phyloP scores from a whole-genome alignment of 306 rosid species.

The Castanospermum australe region DNA sequence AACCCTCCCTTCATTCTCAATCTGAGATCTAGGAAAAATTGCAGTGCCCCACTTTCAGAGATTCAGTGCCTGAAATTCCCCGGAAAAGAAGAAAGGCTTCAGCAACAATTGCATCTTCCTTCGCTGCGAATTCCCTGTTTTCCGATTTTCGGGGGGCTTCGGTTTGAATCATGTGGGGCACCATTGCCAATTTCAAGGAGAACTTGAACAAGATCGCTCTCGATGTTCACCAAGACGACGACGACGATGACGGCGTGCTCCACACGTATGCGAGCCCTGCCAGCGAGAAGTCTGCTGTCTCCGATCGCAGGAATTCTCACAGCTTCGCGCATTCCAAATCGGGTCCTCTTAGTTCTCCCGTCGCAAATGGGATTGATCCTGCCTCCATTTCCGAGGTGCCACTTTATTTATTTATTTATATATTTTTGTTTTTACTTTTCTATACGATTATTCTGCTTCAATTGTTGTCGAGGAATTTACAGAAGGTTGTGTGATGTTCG shows the following conservation, averaged over 20 bases:
- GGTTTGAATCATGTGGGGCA: constrained; percentile 67
- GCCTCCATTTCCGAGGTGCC: constrained; percentile 53
- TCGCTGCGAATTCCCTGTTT: background rate
- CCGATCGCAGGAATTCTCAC: constrained; percentile 55
- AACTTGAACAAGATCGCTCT: constrained; percentile 83
- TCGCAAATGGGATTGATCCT: constrained; percentile 52
- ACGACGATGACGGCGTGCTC: constrained; percentile 53
- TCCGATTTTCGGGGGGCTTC: constrained; percentile 3
- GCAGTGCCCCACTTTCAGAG: constrained; percentile 22
- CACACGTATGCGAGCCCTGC: constrained; percentile 34
- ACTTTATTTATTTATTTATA: background rate
- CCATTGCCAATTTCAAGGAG: constrained; percentile 86
- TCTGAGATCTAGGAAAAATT: constrained; percentile 33
- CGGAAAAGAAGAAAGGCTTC: background rate
- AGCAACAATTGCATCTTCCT: background rate
- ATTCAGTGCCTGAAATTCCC: constrained; percentile 2
- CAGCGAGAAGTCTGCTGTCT: constrained; percentile 32
- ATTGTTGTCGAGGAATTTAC: too few species aligned
- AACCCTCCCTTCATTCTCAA: background rate
- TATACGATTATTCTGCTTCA: too few species aligned
- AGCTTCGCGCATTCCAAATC: constrained; percentile 55
- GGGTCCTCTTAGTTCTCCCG: constrained; percentile 37
- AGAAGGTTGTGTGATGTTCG: background rate
- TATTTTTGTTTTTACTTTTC: background rate
- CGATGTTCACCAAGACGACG: constrained; percentile 74